A percentile compares a stretch with the other conserved stretches of the same genome.
These are phyloP conservation scores for Cytospora piceae DNA, from an alignment of 2,329 filamentous ascomycete genomes.

Conservation along the genomic window DNA sequence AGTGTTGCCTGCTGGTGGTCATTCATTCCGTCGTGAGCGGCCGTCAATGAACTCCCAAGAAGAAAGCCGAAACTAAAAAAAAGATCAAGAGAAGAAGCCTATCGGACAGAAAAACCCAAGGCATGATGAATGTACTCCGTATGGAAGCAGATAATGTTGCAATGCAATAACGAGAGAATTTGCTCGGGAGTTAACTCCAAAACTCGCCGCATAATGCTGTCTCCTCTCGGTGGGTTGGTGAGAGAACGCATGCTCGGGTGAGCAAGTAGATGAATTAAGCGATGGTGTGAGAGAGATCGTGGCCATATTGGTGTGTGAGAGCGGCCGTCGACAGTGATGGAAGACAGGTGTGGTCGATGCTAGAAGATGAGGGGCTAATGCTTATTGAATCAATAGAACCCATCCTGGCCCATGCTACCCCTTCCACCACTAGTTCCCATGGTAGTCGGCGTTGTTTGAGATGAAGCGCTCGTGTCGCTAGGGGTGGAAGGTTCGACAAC, in stretches of 20 bases:
- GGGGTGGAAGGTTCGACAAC: conserved; percentile 68
- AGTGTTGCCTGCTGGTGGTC: conserved; percentile 24
- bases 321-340: background rate
- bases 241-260: conserved; percentile 5
- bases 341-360: background rate
- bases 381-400: conserved; percentile 37
- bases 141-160: background rate
- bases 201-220: conserved; percentile 26
- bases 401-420: conserved; percentile 38
- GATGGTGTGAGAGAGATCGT: background rate
- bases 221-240: background rate
- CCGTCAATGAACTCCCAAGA: conserved; percentile 15
- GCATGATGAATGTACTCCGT: background rate
- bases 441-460: conserved; percentile 43
- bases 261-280: background rate
- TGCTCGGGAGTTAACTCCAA: conserved; percentile 7
- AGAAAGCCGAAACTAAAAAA: background rate
- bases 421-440: conserved; percentile 35
- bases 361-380: background rate
- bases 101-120: background rate
- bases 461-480: conserved; percentile 56
- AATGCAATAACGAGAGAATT: conserved; percentile 7
- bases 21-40: conserved; percentile 28
- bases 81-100: background rate
- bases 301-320: background rate